A percentile compares a stretch with the other conserved stretches of the same genome.
These are phyloP conservation scores for Ceratobasidium sp. DNA, from an alignment of 1,284 basidiomycete genomes.

Conservation along the genomic window DNA sequence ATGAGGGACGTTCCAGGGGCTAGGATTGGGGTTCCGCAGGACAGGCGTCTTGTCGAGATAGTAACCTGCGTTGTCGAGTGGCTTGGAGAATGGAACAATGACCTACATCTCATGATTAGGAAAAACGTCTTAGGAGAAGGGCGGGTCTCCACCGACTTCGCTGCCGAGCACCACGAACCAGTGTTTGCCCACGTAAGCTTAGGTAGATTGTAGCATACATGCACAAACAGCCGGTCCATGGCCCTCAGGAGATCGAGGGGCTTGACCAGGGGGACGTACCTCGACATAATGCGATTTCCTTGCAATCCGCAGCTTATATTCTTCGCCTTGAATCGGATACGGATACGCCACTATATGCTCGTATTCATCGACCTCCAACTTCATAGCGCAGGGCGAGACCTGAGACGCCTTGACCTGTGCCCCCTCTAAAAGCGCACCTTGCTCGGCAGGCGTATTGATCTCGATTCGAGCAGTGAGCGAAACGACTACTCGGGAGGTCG, in stretches of 20 bases:
- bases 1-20: conserved; percentile 13
- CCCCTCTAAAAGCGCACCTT: neutral
- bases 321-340: conserved; percentile 3
- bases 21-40: neutral
- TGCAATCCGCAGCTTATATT: conserved; percentile 8
- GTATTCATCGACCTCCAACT: conserved; percentile 3
- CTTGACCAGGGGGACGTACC: conserved; percentile 25
- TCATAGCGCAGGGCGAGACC: conserved; percentile 26
- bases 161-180: no score
- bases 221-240: no score
- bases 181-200: no score
- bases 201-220: no score
- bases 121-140: no score
- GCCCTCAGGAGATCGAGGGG: no score
- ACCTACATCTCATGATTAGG: no score
- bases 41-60: neutral
- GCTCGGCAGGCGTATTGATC: neutral
- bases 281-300: conserved; percentile 26
- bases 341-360: conserved; percentile 8
- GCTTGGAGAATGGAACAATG: neutral
- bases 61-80: conserved; percentile 10
- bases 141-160: no score
- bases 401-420: neutral
- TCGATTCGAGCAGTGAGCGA: conserved; percentile 5
- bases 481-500: neutral